Evolutionary conservation across 805 yeast species (phyloP).

Genomic region (Suhomyces sp.): DNA sequence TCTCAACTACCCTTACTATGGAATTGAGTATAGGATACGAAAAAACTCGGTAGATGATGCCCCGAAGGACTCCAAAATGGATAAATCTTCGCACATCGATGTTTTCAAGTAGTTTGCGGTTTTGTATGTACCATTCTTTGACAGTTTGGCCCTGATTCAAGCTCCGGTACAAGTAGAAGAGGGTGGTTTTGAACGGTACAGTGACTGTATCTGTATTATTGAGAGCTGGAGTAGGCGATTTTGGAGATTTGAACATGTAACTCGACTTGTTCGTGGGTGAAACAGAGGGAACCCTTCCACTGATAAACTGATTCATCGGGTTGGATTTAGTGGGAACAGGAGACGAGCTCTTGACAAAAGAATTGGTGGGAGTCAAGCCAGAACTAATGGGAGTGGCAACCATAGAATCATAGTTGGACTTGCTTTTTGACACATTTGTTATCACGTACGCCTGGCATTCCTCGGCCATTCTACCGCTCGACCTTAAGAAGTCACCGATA

Average conservation of each 20-base stretch:
- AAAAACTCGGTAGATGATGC: slow-evolving; percentile 76
- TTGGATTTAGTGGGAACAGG: slow-evolving; percentile 5
- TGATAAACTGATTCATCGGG: slow-evolving; percentile 6
- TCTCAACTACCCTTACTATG: slow-evolving; percentile 38
- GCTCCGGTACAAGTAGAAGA: slow-evolving; percentile 73
- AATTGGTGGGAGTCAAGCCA: slow-evolving; percentile 3
- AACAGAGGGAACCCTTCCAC: slow-evolving; percentile 5
- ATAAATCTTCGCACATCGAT: slow-evolving; percentile 84
- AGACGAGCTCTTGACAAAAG: slow-evolving; percentile 3
- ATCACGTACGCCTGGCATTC: slow-evolving; percentile 86
- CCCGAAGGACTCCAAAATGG: slow-evolving; percentile 80
- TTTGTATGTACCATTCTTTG: slow-evolving; percentile 76
- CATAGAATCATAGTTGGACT: slow-evolving; percentile 2
- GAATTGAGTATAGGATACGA: slow-evolving; percentile 63
- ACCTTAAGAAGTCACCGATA: slow-evolving; percentile 61
- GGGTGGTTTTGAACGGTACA: slow-evolving; percentile 60
- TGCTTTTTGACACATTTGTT: slow-evolving; percentile 24
- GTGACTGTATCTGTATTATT: slow-evolving; percentile 10
- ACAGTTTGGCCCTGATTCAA: slow-evolving; percentile 75
- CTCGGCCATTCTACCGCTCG: slow-evolving; percentile 57
- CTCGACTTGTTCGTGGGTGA: slow-evolving; percentile 10
- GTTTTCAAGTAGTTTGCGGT: slow-evolving; percentile 52
- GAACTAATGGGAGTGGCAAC: slow-evolving; percentile 4
- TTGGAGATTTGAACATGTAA: slow-evolving; percentile 6
- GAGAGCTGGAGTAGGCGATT: slow-evolving; percentile 4